These are phyloP conservation scores for Starmerella bombi DNA, from an alignment of 805 yeast genomes.

Conservation along the genomic window DNA sequence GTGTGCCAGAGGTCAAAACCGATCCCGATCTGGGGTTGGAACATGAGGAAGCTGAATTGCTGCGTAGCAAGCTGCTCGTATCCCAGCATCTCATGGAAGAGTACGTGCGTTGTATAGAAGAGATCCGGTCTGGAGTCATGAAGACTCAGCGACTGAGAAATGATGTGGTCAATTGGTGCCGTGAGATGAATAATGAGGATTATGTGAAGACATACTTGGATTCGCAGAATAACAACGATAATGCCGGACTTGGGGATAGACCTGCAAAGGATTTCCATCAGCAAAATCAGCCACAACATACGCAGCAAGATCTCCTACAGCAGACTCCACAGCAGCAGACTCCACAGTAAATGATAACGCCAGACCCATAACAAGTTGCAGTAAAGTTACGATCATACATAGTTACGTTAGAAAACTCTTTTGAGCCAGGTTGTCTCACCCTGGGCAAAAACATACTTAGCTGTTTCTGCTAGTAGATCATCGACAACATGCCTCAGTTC, in stretches of 20 bases:
- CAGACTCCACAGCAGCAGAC: constrained; percentile 48
- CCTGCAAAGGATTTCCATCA: constrained; percentile 13
- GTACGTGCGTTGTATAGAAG: constrained; percentile 64
- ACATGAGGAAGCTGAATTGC: constrained; percentile 48
- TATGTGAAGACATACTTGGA: constrained; percentile 32
- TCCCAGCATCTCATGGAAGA: constrained; percentile 76
- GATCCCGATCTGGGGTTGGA: constrained; percentile 42
- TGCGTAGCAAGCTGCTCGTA: constrained; percentile 62
- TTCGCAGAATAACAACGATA: constrained; percentile 14
- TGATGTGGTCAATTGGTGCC: constrained; percentile 68
- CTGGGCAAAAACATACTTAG: constrained; percentile 36
- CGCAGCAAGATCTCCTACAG: constrained; percentile 46
- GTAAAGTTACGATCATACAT: background rate
- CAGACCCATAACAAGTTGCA: too few species aligned
- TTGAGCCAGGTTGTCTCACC: background rate
- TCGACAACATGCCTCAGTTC: constrained; percentile 52
- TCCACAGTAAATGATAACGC: too few species aligned
- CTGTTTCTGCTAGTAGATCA: constrained; percentile 50
- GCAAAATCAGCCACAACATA: constrained; percentile 29
- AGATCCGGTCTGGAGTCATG: constrained; percentile 59
- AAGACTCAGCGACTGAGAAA: constrained; percentile 65
- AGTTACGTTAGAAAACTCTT: background rate
- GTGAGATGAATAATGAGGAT: constrained; percentile 61
- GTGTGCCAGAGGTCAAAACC: constrained; percentile 38
- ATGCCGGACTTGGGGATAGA: constrained; percentile 17